Base-by-base conservation (phyloP, 2,329 filamentous ascomycete species). In the Pseudopyrenochaeta lycopersici region DNA sequence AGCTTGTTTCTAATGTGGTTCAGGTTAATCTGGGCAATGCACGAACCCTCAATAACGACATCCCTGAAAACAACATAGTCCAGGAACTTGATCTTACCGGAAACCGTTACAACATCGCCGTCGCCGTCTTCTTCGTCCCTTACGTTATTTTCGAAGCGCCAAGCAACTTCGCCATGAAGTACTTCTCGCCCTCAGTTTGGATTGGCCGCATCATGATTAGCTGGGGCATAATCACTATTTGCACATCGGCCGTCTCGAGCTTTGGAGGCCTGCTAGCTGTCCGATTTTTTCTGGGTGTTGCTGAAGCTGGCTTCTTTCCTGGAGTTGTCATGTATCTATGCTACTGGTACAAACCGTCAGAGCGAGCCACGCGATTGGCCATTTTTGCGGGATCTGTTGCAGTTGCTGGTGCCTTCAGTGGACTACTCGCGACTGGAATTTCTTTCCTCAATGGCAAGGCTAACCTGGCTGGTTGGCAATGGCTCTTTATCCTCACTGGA, bases 331-430 rank as follows among this genome's bases (percentile, higher is more conserved):
- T 91, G 72, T 92, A 92, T 68, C 81, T 94, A 0, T 90, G 87
- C 0, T 92, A 89, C 69, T 95, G 90, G 90, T 95, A 94, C 66
- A 88, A 85, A 70, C 83, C 90, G 30, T 84, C 82, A 14, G 91
- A 95, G 68, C 88, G 92, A 49, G 90, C 89, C 41, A 81, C 91
- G 11, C 85, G 91, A 21, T 85, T 89, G 59, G 36, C 10, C 20
- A 39, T 20, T 18, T 39, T 14, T 39, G 93, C 93, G 77, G 90
- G 89, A 0, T 89, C 90, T 0, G 90, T 90, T 1, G 90, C 91
- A 0, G 77, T 94, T 1, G 88, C 90, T 1, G 91, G 91, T 1
- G 91, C 88, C 0, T 91, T 91, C 57, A 88, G 88, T 64, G 89
- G 89, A 7, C 81, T 91, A 1, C 80, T 92, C 4, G 89, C 89